Base-by-base conservation (phyloP, 169 alveolate genomes). In the Plasmodium adleri region DNA sequence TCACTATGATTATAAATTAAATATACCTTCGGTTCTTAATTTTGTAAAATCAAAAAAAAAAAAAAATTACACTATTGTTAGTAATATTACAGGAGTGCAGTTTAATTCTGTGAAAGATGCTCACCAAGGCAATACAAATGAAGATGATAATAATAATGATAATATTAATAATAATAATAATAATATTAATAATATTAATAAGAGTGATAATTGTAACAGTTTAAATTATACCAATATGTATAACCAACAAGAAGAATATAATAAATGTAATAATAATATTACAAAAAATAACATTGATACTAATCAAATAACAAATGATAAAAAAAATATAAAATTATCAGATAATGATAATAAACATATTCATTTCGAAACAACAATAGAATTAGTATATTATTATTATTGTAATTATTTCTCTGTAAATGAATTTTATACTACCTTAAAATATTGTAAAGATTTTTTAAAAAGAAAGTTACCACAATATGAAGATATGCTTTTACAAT, bases 401-500 rank as follows among this genome's bases (percentile, higher is more conserved):
- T 59, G 72, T 13, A 60, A 62, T 8, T 24, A 9, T 8, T 66
- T 83, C 39, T 71, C 91, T 26, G 91, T 83, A 50, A 83, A 83
- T 83, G 43, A 71, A 68, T 83, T 83, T 71, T 83, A 68, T 45
- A 39, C 91, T 13, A 28, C 62, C 13, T 83, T 83, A 59, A 68
- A 83, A 32, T 83, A 26, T 63, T 83, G 86, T 20, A 83, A 83
- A 83, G 85, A 83, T 49, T 83, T 70, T 50, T 68, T 83, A 32
- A 83, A 62, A 56, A 83, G 70, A 47, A 83, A 83, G 68, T 13
- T 83, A 24, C 72, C 80, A 28, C 72, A 32, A 49, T 83, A 83
- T 83, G 83, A 83, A 56, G 91, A 83, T 56, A 83, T 83, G 85
- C 68, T 83, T 15, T 59, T 54, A 13, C 91, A 83, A 49, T 83